These are phyloP conservation scores for Exophiala sideris DNA, from an alignment of 2,329 filamentous ascomycete species.

Conservation along the genomic window DNA sequence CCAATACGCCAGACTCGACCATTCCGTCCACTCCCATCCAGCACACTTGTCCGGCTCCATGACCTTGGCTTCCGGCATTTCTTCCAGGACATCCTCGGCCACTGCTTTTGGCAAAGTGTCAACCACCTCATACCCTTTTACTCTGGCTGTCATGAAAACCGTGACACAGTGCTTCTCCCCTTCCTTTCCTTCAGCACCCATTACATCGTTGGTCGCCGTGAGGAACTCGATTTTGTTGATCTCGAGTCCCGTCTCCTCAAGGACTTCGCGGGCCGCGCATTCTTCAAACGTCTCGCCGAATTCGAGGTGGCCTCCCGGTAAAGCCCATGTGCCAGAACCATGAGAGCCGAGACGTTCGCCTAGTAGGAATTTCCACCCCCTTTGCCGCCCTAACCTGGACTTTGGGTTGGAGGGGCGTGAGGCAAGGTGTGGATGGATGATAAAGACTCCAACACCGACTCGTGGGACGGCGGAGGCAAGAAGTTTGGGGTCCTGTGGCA, in stretches of 20 bases:
- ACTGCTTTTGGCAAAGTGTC: too few species aligned
- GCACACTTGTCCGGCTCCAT: constrained; percentile 54
- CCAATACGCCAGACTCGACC: constrained; percentile 45
- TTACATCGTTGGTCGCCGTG: constrained; percentile 65
- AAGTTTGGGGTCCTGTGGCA: background rate
- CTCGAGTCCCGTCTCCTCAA: constrained; percentile 67
- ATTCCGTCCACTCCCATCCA: constrained; percentile 53
- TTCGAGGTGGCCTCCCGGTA: constrained; percentile 75
- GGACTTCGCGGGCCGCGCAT: constrained; percentile 64
- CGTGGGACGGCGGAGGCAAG: constrained; percentile 26
- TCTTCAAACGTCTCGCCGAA: constrained; percentile 59
- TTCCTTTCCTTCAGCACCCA: constrained; percentile 42
- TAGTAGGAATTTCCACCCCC: constrained; percentile 42
- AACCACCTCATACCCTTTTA: constrained; percentile 43
- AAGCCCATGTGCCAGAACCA: constrained; percentile 58
- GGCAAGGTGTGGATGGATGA: constrained; percentile 34
- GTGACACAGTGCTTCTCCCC: constrained; percentile 70
- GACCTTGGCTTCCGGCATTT: constrained; percentile 45
- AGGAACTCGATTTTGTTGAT: constrained; percentile 54
- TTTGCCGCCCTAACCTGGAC: background rate
- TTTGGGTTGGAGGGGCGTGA: background rate
- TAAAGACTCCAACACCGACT: constrained; percentile 51
- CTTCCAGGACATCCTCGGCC: constrained; percentile 19
- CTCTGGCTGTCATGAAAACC: constrained; percentile 59
- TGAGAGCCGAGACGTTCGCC: constrained; percentile 48